Conservation (phyloP, 306 rosid species). For the Morella rubra region DNA sequence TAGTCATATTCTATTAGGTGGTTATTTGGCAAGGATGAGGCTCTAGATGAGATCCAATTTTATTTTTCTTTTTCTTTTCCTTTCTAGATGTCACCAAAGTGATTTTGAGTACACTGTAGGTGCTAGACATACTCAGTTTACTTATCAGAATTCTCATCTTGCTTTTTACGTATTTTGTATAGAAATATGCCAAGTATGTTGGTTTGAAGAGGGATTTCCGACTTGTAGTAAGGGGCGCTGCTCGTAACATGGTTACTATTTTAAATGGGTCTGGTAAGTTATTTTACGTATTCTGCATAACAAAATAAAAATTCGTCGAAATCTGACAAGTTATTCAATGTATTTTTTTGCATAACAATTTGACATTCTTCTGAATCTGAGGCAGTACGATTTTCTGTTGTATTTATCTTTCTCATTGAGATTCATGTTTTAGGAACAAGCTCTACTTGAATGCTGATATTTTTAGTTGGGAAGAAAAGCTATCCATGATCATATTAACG, state of each 20-base stretch:
- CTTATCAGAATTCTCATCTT: conserved; percentile 19
- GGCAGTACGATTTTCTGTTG: no score
- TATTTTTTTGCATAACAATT: not conserved
- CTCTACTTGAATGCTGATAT: no score
- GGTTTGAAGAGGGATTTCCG: conserved; percentile 99
- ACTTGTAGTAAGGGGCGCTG: conserved; percentile 97
- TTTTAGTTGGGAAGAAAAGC: not conserved
- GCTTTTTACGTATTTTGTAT: conserved; percentile 34
- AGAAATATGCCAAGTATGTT: conserved; percentile 93
- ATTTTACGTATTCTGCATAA: conserved; percentile 3
- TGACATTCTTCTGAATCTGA: no score
- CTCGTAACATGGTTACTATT: conserved; percentile 85
- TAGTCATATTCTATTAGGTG: not conserved
- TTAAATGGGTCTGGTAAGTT: conserved; percentile 94
- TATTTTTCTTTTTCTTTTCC: conserved; percentile 4
- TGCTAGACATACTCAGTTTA: conserved; percentile 6
- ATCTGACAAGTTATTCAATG: not conserved
- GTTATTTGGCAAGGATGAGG: not conserved
- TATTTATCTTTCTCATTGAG: no score
- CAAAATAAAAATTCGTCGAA: not conserved
- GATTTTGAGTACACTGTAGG: conserved; percentile 15
- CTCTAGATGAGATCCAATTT: conserved; percentile 9
- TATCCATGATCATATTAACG: not conserved
- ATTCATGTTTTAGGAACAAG: no score
- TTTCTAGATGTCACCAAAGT: conserved; percentile 10